These are phyloP conservation scores for Umbelopsis ramanniana DNA, from an alignment of 192 early-diverging fungal species.

Conservation along the genomic window DNA sequence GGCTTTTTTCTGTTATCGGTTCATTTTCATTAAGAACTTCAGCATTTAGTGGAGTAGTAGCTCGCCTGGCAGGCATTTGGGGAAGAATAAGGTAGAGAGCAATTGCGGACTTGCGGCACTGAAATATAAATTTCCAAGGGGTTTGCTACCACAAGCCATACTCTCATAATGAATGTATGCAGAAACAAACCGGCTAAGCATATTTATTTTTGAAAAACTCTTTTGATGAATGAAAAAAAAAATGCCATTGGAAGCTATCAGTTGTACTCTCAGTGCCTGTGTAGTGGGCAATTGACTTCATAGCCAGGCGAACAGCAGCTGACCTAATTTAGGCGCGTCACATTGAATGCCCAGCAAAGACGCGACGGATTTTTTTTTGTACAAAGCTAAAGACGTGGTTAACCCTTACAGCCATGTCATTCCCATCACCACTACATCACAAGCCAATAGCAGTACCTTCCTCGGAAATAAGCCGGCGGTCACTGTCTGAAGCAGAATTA, in stretches of 20 bases:
- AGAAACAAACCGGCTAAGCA: no score
- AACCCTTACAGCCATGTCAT: background rate
- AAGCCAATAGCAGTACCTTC: background rate
- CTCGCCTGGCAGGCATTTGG: background rate
- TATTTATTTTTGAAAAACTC: no score
- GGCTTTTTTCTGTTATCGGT: no score
- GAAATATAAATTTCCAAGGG: background rate
- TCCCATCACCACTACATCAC: background rate
- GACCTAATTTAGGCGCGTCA: constrained; percentile 1
- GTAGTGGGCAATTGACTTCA: no score
- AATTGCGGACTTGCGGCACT: background rate
- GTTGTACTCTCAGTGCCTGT: no score
- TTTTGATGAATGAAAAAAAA: no score
- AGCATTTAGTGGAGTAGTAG: background rate
- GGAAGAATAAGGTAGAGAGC: background rate
- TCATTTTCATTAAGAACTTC: background rate
- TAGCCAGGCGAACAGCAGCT: background rate
- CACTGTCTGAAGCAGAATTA: constrained; percentile 3
- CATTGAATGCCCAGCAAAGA: background rate
- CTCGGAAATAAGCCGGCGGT: background rate
- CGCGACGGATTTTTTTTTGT: constrained; percentile 6
- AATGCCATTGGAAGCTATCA: no score
- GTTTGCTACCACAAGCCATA: no score
- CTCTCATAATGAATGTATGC: no score
- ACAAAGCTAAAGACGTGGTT: background rate